Evolutionary conservation across 2,329 filamentous ascomycete species (phyloP), one percentile per base, ranked within the genome.

Genomic region (Sarocladium strictum): DNA sequence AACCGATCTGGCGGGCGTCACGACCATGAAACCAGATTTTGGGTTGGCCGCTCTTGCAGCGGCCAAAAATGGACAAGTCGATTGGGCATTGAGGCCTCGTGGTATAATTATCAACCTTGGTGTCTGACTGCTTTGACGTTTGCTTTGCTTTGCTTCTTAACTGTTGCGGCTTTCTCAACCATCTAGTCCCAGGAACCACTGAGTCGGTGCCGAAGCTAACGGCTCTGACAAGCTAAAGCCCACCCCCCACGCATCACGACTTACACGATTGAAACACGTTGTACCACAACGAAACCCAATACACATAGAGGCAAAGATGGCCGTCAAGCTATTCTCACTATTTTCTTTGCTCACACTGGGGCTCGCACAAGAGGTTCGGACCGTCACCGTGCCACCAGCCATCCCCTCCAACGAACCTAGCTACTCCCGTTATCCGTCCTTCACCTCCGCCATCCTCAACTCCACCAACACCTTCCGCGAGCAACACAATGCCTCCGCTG

Each of bases 391-490:
- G 2, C 57, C 65, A 0, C 62, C 67, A 2, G 38, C 65, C 6
- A 66, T 69, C 17, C 69, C 71, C 19, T 72, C 70, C 56, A 60
- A 62, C 17, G 67, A 69, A 52, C 69, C 73, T 10, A 60, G 63
- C 35, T 70, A 63, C 59, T 63, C 59, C 27, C 55, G 63, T 26
- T 57, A 58, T 47, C 56, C 61, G 27, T 57, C 66, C 53, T 81
- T 82, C 67, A 71, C 69, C 2, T 72, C 72, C 14, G 77, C 81
- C n/a, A 69, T 89, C 23, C 76, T 91, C 53, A 78, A 81, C 65
- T 78, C 76, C 60, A 88, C 83, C 35, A 90, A 91, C 67, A 67
- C 73, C 49, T 89, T 86, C 71, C 83, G 87, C 21, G 58, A 60
- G 6, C 68, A 82, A 57, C 84, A 90, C 70, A 81, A 83, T 60